phyloP scores from a whole-genome alignment of 2,329 filamentous ascomycete species.

The Xylaria arbuscula region DNA sequence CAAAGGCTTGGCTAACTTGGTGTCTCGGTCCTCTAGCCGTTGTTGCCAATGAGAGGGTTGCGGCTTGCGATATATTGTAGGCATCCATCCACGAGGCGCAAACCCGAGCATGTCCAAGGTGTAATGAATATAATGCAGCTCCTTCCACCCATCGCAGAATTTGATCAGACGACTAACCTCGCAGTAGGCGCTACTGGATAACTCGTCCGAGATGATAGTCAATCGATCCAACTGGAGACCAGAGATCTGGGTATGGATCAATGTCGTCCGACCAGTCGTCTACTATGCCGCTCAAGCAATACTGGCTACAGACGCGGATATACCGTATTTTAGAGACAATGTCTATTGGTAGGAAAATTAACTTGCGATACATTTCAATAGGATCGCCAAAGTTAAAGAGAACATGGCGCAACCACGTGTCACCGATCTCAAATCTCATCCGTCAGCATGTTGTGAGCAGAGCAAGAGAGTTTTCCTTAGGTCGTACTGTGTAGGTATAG shows the following conservation, averaged over 20 bases:
- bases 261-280: too few species aligned
- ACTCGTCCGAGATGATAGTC: background rate
- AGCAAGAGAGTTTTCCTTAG: background rate
- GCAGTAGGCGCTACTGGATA: background rate
- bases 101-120: background rate
- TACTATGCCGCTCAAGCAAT: too few species aligned
- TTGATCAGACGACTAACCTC: background rate
- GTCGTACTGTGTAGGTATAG: too few species aligned
- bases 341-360: background rate
- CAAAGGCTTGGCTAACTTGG: background rate
- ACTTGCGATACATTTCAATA: background rate
- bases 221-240: constrained; percentile 4
- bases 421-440: background rate
- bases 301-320: background rate
- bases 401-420: background rate
- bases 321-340: constrained; percentile 6
- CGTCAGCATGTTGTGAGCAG: background rate
- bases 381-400: background rate
- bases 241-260: background rate
- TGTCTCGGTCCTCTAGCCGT: background rate
- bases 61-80: background rate
- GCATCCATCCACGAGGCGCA: background rate
- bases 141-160: background rate
- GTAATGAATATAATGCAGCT: constrained; percentile 2
- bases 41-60: background rate